These are phyloP conservation scores for Stentor roeselii DNA, from an alignment of 73 alveolate species.

Conservation along the genomic window DNA sequence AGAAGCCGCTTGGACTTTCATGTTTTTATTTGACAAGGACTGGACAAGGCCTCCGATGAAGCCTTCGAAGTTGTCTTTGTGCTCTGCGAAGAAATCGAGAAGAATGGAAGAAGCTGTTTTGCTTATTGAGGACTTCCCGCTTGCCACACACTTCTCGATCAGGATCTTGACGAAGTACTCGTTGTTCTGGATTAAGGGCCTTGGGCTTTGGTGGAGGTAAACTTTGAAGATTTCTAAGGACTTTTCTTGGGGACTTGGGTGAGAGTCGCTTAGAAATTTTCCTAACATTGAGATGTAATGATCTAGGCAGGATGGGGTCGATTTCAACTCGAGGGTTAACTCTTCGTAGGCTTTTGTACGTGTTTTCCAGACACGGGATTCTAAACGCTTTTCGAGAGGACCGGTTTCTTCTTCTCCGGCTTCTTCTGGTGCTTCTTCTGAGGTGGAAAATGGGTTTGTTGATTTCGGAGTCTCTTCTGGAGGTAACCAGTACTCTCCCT, in stretches of 20 bases:
- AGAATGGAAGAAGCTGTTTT: conserved; percentile 45
- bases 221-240: conserved; percentile 53
- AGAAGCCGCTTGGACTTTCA: conserved; percentile 59
- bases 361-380: conserved; percentile 44
- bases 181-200: neutral
- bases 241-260: conserved; percentile 75
- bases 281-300: conserved; percentile 43
- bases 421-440: conserved; percentile 25
- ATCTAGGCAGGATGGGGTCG: conserved; percentile 38
- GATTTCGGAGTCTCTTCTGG: neutral
- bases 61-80: conserved; percentile 54
- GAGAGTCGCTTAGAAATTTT: conserved; percentile 51
- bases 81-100: conserved; percentile 49
- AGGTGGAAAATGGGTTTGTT: neutral
- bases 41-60: conserved; percentile 46
- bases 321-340: conserved; percentile 43
- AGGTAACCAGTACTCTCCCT: neutral
- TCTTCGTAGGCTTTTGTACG: conserved; percentile 71
- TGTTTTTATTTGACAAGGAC: conserved; percentile 48
- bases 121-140: conserved; percentile 58
- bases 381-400: conserved; percentile 54
- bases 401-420: conserved; percentile 38
- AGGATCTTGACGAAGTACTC: conserved; percentile 32
- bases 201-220: conserved; percentile 42
- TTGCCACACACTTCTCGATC: conserved; percentile 67